phyloP scores from a whole-genome alignment of 345 rosid genomes.

The Geranium brycei region DNA sequence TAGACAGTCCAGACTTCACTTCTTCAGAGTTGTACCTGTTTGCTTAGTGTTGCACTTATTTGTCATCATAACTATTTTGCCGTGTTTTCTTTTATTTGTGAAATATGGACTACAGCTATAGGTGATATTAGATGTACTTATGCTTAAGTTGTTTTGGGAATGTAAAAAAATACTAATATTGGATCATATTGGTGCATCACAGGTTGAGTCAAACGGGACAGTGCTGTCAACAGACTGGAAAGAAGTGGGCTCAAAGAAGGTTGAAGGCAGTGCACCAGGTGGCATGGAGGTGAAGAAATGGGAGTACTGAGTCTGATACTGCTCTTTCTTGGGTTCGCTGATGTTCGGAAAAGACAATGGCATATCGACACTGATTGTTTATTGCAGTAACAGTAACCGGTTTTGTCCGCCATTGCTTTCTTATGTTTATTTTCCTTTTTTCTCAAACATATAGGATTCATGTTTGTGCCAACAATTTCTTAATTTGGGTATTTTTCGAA shows the following conservation, averaged over 20 bases:
- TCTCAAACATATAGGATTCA: background rate
- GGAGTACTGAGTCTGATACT: conserved; percentile 24
- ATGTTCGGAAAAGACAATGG: background rate
- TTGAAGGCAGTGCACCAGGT: conserved; percentile 66
- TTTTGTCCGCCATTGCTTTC: background rate
- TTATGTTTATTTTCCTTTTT: background rate
- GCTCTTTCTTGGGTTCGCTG: no score
- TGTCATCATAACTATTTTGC: background rate
- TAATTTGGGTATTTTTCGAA: no score
- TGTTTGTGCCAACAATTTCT: background rate
- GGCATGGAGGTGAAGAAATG: conserved; percentile 81
- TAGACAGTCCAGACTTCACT: no score
- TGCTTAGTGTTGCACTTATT: background rate
- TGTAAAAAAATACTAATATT: background rate
- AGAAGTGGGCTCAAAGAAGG: conserved; percentile 64
- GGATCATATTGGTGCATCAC: background rate
- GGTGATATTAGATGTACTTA: no score
- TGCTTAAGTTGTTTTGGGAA: no score
- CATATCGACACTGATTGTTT: no score
- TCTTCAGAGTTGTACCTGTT: no score
- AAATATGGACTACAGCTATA: no score
- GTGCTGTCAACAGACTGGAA: conserved; percentile 78
- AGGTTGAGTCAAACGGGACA: conserved; percentile 73
- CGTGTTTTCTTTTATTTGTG: no score
- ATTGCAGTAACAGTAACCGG: background rate